Evolutionary conservation across 2,329 filamentous ascomycete species (phyloP).

Genomic region (Coniochaeta sp.): DNA sequence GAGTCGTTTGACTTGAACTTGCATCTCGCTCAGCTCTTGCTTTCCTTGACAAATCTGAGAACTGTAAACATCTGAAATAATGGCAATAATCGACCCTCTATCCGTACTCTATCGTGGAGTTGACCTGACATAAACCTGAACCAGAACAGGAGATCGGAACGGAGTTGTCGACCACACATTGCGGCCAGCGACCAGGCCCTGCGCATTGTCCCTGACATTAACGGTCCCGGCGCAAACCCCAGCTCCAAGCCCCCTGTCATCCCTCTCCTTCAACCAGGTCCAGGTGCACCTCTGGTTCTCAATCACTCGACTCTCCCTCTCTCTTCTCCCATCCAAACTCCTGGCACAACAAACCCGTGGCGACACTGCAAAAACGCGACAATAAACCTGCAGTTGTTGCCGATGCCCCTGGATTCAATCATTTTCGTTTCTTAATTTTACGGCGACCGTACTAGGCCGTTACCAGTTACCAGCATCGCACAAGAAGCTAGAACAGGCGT

Average conservation of each 20-base stretch:
- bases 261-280: neutral
- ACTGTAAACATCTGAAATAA: neutral
- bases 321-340: constrained; percentile 13
- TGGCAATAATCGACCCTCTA: neutral
- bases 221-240: neutral
- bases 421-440: neutral
- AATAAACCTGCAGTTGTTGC: constrained; percentile 6
- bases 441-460: neutral
- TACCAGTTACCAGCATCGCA: neutral
- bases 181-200: neutral
- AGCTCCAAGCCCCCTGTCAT: neutral
- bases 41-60: too few species aligned
- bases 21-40: neutral
- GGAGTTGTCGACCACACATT: neutral
- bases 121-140: neutral
- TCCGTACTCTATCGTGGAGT: neutral
- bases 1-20: too few species aligned
- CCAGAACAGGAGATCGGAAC: neutral
- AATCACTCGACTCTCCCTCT: constrained; percentile 4
- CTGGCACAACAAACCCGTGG: constrained; percentile 9
- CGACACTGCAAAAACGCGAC: neutral
- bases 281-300: neutral
- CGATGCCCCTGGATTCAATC: neutral
- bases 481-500: neutral
- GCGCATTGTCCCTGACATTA: constrained; percentile 1